Conservation (phyloP, 768 basidiomycete species). For the Lanmaoa pseudosensibilis region DNA sequence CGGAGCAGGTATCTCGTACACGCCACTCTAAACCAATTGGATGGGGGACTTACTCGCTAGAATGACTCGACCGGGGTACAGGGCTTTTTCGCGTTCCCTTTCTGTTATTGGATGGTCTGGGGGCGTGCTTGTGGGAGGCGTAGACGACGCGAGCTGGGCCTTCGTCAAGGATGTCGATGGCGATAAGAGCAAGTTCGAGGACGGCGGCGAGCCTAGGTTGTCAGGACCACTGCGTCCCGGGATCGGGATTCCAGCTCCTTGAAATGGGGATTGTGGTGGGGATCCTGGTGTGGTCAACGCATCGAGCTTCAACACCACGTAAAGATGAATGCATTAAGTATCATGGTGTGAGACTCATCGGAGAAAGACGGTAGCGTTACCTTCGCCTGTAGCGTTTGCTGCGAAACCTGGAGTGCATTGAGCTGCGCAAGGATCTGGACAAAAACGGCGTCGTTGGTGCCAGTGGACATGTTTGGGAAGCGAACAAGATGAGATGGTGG, state of each 20-base stretch:
- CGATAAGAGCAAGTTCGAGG: constrained; percentile 29
- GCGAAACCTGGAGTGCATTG: constrained; percentile 66
- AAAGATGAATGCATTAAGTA: background rate
- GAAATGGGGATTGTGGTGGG: constrained; percentile 19
- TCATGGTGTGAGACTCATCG: background rate
- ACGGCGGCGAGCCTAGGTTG: constrained; percentile 22
- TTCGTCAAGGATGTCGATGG: constrained; percentile 29
- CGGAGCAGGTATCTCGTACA: background rate
- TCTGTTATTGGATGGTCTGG: constrained; percentile 37
- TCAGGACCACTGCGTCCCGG: constrained; percentile 21
- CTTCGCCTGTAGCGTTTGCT: constrained; percentile 79
- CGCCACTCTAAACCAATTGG: background rate
- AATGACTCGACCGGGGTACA: constrained; percentile 83
- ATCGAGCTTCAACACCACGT: constrained; percentile 47
- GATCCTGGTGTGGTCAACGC: constrained; percentile 36
- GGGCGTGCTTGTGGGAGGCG: constrained; percentile 19
- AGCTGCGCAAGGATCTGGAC: constrained; percentile 74
- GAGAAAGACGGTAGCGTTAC: constrained; percentile 36
- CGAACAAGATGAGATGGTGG: constrained; percentile 9
- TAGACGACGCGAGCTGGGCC: constrained; percentile 29
- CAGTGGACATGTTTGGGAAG: constrained; percentile 28
- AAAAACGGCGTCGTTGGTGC: constrained; percentile 52
- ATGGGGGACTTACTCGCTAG: constrained; percentile 67
- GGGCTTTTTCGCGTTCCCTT: constrained; percentile 66
- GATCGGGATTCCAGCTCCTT: constrained; percentile 29